Conservation (phyloP, 331 rosid species). For the Malus hybrid region DNA sequence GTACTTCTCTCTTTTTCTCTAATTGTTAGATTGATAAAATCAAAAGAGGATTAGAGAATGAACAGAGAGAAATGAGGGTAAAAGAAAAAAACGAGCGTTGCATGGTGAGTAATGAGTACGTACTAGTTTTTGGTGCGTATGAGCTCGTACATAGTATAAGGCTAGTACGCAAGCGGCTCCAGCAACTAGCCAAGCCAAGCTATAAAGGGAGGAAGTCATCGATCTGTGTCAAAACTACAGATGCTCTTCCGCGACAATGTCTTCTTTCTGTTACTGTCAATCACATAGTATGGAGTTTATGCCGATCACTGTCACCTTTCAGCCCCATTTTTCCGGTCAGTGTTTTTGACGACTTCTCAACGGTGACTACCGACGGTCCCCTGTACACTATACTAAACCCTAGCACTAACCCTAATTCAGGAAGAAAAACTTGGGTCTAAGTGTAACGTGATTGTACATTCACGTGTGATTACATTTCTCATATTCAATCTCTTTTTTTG, state of each 20-base stretch:
- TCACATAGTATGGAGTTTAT: background rate
- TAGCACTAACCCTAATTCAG: background rate
- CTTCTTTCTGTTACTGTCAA: background rate
- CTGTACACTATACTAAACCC: background rate
- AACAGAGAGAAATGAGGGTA: too few species aligned
- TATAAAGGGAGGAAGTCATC: background rate
- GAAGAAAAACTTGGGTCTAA: background rate
- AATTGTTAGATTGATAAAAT: too few species aligned
- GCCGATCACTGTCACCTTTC: background rate
- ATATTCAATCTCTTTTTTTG: too few species aligned
- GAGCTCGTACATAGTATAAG: too few species aligned
- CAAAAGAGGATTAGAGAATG: too few species aligned
- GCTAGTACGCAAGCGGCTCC: background rate
- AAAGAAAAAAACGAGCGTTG: too few species aligned
- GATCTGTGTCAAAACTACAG: background rate
- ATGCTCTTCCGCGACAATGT: background rate
- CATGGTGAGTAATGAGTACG: too few species aligned
- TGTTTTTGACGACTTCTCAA: background rate
- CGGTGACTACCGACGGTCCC: background rate
- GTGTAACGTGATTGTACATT: background rate
- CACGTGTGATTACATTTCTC: background rate
- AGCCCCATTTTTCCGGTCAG: background rate
- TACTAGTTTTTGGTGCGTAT: too few species aligned
- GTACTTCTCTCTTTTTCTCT: too few species aligned
- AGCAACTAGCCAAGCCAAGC: background rate